Base-by-base conservation (phyloP, 139 green algal genomes). In the Asterochloris sp. region DNA sequence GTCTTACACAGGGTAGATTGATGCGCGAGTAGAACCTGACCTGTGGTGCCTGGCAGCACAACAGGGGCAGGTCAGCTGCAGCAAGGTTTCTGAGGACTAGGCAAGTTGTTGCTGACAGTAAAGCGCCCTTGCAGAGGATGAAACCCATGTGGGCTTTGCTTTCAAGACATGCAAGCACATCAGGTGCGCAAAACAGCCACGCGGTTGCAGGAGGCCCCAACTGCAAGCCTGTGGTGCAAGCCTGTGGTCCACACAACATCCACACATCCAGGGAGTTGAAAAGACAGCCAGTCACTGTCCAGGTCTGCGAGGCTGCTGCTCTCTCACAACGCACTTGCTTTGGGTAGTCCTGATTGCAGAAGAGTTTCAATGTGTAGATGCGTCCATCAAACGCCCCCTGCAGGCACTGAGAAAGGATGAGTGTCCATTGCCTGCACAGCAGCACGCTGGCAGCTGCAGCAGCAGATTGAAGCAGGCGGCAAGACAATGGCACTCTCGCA, bases 341-440 rank as follows among this genome's bases (percentile, higher is more conserved):
- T 15, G 96, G 96, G 84, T 99, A 99, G 68, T 87, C 82, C 17
- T 94, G 83, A 67, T 90, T 95, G 84, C 96, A 98, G 73, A 91
- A 84, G 1, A 98, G 91, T 75, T 93, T 92, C 13, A 99, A 86
- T 23, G 86, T 94, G 88, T 98, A 99, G 73, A 99, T 98, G n/a
- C 96, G 85, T 12, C 91, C 88, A 73, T 99, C 96, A 85, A 97
- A 94, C 12, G 94, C 90, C 62, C 89, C 93, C 87, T 92, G 83
- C 82, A 83, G 64, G 38, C 54, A 76, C 11, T 60, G 13, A 74
- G 60, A 12, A 12, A 63, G 13, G 16, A 76, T 10, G 24, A 9
- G 12, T 63, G 10, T 74, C 19, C 8, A 24, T 76, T 24, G 8
- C 29, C 15, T 61, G 67, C 14, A 82, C 23, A 28, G 19, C 29